Evolutionary conservation across 495 filamentous ascomycete genomes (phyloP), one percentile per base, ranked within the genome.

Genomic region (Podospora pseudocomata): DNA sequence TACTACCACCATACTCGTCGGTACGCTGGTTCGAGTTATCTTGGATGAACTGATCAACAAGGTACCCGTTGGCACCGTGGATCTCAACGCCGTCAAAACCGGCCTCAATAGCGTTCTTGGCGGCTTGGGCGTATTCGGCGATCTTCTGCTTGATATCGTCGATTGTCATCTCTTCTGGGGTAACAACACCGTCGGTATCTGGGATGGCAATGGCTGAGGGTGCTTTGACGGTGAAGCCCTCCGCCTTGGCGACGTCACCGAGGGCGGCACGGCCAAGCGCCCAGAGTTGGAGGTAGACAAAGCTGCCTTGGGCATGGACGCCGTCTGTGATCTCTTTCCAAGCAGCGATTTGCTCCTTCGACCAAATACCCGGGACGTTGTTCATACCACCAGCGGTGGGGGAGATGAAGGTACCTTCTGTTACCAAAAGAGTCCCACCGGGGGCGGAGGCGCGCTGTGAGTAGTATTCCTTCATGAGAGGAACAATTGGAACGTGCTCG

Each of bases 11-110:
- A 75, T 86, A 93, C 19, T 68, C 57, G 73, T 93, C 91, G 3
- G 82, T 87, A 2, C 91, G 85, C 72, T 81, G 72, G 78, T 93
- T 93, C 67, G 71, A 78, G 18, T 71, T 79, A 70, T 89, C 86
- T 71, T 91, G 89, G 1, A 78, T 80, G 75, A 93, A 93, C 77
- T 93, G 91, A 72, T 93, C 89, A 62, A 92, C 79, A 61, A 93
- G 76, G 72, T 92, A 92, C 9, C 90, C 91, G 70, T 93, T 92
- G 4, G 89, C 89, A 49, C 80, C 87, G 73, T 92, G 90, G 65
- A 92, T 80, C 79, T 93, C 91, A 4, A 93, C 89, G 28, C 89
- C 90, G 72, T 92, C 91, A 66, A 92, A 93, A 13, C 90, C 91
- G 4, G 90, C 91, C 9, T 78, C 80, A 13, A 92, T 78, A 4